A percentile compares a stretch with the other conserved stretches of the same genome.
These are phyloP conservation scores for Noccaea caerulescens DNA, from an alignment of 345 rosid genomes.

Conservation along the genomic window DNA sequence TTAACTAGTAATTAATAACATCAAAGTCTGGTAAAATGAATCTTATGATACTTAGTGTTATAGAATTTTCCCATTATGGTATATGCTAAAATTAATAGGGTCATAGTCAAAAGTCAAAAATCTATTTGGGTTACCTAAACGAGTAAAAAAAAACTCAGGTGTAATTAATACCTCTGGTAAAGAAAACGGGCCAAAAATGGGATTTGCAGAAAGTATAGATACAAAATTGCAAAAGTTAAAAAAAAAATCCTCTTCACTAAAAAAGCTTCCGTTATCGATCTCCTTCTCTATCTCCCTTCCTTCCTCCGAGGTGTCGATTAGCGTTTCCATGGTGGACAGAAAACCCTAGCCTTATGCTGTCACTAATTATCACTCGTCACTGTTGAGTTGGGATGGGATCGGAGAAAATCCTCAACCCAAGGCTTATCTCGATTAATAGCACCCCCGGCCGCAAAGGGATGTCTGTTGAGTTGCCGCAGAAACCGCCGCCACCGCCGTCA, in stretches of 20 bases:
- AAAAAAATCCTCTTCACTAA: slow-evolving; percentile 33
- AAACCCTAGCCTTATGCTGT: slow-evolving; percentile 41
- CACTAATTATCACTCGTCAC: slow-evolving; percentile 31
- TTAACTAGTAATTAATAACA: too few species aligned
- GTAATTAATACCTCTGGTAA: not conserved
- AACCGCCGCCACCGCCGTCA: slow-evolving; percentile 61
- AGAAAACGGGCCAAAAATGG: not conserved
- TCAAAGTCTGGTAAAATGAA: too few species aligned
- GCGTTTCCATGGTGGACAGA: slow-evolving; percentile 45
- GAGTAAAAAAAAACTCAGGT: not conserved
- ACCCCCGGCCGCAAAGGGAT: slow-evolving; percentile 40
- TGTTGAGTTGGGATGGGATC: slow-evolving; percentile 38
- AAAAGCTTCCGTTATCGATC: slow-evolving; percentile 35
- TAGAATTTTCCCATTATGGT: not conserved
- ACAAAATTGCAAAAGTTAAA: slow-evolving; percentile 14
- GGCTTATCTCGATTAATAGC: slow-evolving; percentile 33
- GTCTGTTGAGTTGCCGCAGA: slow-evolving; percentile 66
- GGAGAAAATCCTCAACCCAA: slow-evolving; percentile 43
- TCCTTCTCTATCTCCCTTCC: slow-evolving; percentile 14
- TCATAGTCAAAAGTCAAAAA: slow-evolving; percentile 9
- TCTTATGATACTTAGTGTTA: too few species aligned
- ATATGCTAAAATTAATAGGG: not conserved
- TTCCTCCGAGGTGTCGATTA: slow-evolving; percentile 28
- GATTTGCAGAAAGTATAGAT: slow-evolving; percentile 19
- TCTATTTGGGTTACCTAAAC: not conserved